phyloP scores from a whole-genome alignment of 2,329 filamentous ascomycete species.

The Rhynchosporium agropyri region DNA sequence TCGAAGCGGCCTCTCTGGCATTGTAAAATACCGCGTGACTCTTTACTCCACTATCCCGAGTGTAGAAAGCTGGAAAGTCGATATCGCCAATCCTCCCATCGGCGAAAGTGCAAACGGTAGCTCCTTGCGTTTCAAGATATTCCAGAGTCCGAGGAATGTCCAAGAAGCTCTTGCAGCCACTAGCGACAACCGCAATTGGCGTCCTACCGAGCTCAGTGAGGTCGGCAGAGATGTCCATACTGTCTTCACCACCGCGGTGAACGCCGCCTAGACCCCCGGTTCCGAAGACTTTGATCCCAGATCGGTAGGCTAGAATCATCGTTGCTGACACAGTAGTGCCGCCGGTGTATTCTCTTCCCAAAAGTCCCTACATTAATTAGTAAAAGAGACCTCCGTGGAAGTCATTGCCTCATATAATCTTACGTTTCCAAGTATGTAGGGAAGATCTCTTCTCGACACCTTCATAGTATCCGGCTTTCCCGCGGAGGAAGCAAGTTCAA shows the following conservation, averaged over 20 bases:
- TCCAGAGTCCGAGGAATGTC: slow-evolving; percentile 91
- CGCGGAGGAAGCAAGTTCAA: slow-evolving; percentile 66
- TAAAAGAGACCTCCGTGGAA: slow-evolving; percentile 7
- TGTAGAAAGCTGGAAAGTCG: slow-evolving; percentile 93
- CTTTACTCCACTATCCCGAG: slow-evolving; percentile 78
- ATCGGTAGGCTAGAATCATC: slow-evolving; percentile 83
- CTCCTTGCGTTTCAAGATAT: slow-evolving; percentile 70
- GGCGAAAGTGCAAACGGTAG: slow-evolving; percentile 85
- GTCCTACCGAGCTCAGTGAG: slow-evolving; percentile 91
- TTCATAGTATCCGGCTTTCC: slow-evolving; percentile 72
- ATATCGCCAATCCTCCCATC: slow-evolving; percentile 73
- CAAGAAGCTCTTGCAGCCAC: slow-evolving; percentile 94
- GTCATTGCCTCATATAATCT: slow-evolving; percentile 36
- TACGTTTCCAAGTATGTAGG: slow-evolving; percentile 78
- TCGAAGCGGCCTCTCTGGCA: slow-evolving; percentile 83
- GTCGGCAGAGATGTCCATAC: slow-evolving; percentile 94
- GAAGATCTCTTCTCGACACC: slow-evolving; percentile 83
- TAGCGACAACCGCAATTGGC: slow-evolving; percentile 83
- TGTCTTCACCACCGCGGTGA: slow-evolving; percentile 82
- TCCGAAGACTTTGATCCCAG: slow-evolving; percentile 89
- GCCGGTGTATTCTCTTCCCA: slow-evolving; percentile 73
- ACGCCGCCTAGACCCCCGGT: slow-evolving; percentile 95
- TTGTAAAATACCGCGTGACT: slow-evolving; percentile 76
- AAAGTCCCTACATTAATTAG: slow-evolving; percentile 53
- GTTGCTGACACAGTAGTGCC: slow-evolving; percentile 94